These are phyloP conservation scores for Cordyceps pruinosa DNA, from an alignment of 2,329 filamentous ascomycete species.

Conservation along the genomic window DNA sequence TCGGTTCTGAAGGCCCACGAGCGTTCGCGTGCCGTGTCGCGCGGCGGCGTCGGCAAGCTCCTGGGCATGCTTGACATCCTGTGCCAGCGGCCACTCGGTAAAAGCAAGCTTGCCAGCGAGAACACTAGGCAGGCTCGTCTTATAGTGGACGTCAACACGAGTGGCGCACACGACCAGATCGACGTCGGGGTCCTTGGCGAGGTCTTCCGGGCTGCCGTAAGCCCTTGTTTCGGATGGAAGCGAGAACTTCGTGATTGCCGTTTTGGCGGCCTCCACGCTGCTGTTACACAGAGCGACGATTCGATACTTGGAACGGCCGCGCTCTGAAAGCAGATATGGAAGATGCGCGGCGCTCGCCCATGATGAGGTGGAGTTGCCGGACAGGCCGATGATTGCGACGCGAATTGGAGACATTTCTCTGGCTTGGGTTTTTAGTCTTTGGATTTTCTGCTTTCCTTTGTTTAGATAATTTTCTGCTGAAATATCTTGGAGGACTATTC, in stretches of 20 bases:
- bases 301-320: constrained; percentile 34
- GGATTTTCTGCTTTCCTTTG: not conserved
- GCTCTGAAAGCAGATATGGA: constrained; percentile 50
- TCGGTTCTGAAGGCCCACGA: constrained; percentile 47
- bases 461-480: not conserved
- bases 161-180: constrained; percentile 50
- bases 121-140: constrained; percentile 38
- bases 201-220: constrained; percentile 42
- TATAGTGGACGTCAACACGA: constrained; percentile 46
- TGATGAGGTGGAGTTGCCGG: constrained; percentile 39
- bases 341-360: constrained; percentile 53
- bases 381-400: constrained; percentile 52
- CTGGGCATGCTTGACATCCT: constrained; percentile 32
- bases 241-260: constrained; percentile 36
- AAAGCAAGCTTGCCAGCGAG: constrained; percentile 46
- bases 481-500: too few species aligned
- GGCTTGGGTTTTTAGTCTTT: not conserved
- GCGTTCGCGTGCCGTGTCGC: constrained; percentile 24
- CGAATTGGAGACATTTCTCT: constrained; percentile 42
- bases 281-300: constrained; percentile 49
- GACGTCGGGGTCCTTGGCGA: constrained; percentile 43
- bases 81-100: constrained; percentile 52
- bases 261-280: constrained; percentile 34
- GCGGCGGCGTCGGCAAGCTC: constrained; percentile 33
- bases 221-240: constrained; percentile 35